A percentile compares a stretch with the other conserved stretches of the same genome.
Evolutionary conservation across 2,329 filamentous ascomycete genomes (phyloP).

Genomic region (Colletotrichum theobromicola): DNA sequence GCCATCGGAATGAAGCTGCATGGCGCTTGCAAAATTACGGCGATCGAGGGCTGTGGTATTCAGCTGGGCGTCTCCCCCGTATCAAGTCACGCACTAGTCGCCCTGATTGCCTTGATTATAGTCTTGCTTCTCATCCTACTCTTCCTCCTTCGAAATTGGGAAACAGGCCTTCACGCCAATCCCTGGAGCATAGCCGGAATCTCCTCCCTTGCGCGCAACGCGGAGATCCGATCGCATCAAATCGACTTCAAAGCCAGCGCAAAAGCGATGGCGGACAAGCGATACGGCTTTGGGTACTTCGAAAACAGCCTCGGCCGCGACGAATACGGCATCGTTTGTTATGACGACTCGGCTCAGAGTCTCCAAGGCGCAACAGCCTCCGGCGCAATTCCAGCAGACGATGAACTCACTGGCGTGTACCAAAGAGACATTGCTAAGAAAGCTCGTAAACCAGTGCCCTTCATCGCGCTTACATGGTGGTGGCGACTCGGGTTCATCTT

Average conservation of each 20-base stretch:
- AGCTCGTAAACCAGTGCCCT: slow-evolving; percentile 28
- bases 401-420: neutral
- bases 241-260: slow-evolving; percentile 25
- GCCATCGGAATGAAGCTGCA: slow-evolving; percentile 42
- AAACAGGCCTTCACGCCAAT: slow-evolving; percentile 42
- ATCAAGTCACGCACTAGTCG: slow-evolving; percentile 35
- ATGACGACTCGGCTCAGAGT: slow-evolving; percentile 28
- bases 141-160: slow-evolving; percentile 33
- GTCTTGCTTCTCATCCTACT: slow-evolving; percentile 33
- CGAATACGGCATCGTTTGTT: slow-evolving; percentile 36
- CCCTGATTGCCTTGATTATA: slow-evolving; percentile 33
- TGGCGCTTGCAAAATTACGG: slow-evolving; percentile 34
- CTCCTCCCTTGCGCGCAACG: slow-evolving; percentile 35
- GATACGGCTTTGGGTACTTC: slow-evolving; percentile 34
- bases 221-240: slow-evolving; percentile 29
- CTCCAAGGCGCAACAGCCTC: slow-evolving; percentile 1
- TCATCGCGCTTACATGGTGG: slow-evolving; percentile 38
- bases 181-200: slow-evolving; percentile 46
- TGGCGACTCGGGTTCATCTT: slow-evolving; percentile 37
- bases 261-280: slow-evolving; percentile 25
- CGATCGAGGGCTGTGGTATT: slow-evolving; percentile 35
- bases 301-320: slow-evolving; percentile 24
- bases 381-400: neutral
- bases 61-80: slow-evolving; percentile 36
- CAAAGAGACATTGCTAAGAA: neutral